Percentiles rank a stretch among this genome's conserved stretches.
Evolutionary conservation across 495 filamentous ascomycete species (phyloP).

Genomic region (Aspergillus saccharolyticus): DNA sequence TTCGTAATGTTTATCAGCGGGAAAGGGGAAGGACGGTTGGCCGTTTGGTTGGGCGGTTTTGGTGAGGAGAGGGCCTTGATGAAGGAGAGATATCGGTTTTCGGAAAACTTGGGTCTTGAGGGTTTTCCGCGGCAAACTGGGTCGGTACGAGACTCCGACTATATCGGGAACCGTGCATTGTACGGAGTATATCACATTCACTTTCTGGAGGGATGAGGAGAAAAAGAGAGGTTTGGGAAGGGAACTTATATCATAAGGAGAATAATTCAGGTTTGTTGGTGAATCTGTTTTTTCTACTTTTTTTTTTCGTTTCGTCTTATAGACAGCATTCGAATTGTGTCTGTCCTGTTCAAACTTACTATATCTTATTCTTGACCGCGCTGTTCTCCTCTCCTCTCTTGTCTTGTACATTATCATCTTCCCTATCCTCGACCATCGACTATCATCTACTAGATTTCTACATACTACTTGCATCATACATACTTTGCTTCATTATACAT

Average conservation of each 20-base stretch:
- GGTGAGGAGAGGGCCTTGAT: slow-evolving; percentile 8
- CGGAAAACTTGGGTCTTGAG: slow-evolving; percentile 32
- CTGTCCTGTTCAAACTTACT: too few species aligned
- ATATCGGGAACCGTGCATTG: slow-evolving; percentile 22
- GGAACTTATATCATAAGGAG: slow-evolving; percentile 10
- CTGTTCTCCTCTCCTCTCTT: neutral
- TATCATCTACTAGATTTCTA: neutral
- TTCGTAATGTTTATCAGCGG: slow-evolving; percentile 36
- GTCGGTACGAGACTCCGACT: neutral
- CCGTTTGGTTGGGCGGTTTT: slow-evolving; percentile 1
- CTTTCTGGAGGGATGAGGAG: too few species aligned
- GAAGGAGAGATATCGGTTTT: slow-evolving; percentile 25
- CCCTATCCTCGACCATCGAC: neutral
- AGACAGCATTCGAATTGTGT: too few species aligned
- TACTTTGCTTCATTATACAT: too few species aligned
- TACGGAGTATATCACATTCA: slow-evolving; percentile 36
- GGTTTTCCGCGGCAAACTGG: slow-evolving; percentile 39
- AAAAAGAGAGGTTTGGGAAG: too few species aligned
- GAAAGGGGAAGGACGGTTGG: slow-evolving; percentile 11
- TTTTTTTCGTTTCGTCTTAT: too few species aligned
- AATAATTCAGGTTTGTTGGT: slow-evolving; percentile 8
- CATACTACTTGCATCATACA: neutral
- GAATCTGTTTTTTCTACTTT: neutral
- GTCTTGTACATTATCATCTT: slow-evolving; percentile 1
- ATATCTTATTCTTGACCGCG: too few species aligned